Conservation (phyloP, 1,284 basidiomycete genomes). For the Ustilago shanxiensis region DNA sequence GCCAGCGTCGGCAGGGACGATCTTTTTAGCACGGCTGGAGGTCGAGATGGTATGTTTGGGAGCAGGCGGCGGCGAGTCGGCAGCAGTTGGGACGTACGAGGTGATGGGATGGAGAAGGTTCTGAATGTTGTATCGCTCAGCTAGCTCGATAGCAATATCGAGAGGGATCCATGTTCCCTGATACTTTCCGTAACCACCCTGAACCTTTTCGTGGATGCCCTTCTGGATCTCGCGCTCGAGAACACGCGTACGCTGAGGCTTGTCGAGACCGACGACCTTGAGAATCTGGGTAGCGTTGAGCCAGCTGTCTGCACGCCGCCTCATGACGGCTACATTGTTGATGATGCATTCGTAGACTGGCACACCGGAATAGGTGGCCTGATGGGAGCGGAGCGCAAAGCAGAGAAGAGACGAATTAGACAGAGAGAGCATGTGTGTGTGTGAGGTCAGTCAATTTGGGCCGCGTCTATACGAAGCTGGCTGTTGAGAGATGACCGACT, state of each 20-base stretch:
- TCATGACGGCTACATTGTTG: slow-evolving; percentile 85
- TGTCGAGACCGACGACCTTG: slow-evolving; percentile 99
- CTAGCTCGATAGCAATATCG: slow-evolving; percentile 86
- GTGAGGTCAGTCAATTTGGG: slow-evolving; percentile 9
- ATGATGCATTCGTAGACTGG: slow-evolving; percentile 72
- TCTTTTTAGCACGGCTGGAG: slow-evolving; percentile 62
- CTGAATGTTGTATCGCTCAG: slow-evolving; percentile 94
- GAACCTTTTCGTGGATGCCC: slow-evolving; percentile 98
- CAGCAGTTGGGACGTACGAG: slow-evolving; percentile 85
- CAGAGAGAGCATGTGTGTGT: no score
- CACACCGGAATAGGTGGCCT: slow-evolving; percentile 72
- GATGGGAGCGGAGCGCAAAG: not conserved
- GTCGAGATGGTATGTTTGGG: slow-evolving; percentile 84
- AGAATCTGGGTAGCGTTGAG: slow-evolving; percentile 97
- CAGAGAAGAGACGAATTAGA: not conserved
- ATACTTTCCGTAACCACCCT: slow-evolving; percentile 99
- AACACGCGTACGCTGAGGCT: slow-evolving; percentile 96
- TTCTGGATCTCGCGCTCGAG: slow-evolving; percentile 98
- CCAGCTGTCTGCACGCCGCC: slow-evolving; percentile 93
- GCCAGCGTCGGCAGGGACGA: slow-evolving; percentile 55
- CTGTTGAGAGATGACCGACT: not conserved
- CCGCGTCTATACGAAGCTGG: not conserved
- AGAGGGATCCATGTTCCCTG: slow-evolving; percentile 99
- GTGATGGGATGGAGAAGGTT: slow-evolving; percentile 90
- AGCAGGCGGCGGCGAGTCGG: slow-evolving; percentile 89